Conservation (phyloP, 73 alveolate species). For the Paramecium biaurelia region DNA sequence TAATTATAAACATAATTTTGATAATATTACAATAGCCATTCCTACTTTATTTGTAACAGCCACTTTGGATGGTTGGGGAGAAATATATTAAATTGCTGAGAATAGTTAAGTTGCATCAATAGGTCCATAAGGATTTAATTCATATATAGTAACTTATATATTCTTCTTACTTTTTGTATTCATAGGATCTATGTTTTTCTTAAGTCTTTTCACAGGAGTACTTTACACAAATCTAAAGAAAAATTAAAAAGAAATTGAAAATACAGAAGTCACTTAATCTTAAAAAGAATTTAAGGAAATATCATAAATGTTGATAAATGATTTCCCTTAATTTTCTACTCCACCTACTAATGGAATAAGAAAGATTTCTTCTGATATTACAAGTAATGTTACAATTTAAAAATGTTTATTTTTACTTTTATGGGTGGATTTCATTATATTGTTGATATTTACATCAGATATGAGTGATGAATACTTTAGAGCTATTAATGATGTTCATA, state of each 20-base stretch:
- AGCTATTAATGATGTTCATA: not conserved
- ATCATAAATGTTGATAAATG: not conserved
- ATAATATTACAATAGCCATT: slow-evolving; percentile 5
- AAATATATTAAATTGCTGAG: not conserved
- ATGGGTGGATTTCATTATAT: not conserved
- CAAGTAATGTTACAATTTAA: not conserved
- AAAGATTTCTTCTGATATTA: not conserved
- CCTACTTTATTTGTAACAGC: not conserved
- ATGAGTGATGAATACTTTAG: not conserved
- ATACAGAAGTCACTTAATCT: not conserved
- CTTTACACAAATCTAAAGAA: not conserved
- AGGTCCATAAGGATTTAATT: not conserved
- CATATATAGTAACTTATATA: not conserved
- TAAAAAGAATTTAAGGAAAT: not conserved
- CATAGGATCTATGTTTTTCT: not conserved
- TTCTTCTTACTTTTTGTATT: not conserved
- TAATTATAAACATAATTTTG: slow-evolving; percentile 24
- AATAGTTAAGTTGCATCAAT: not conserved
- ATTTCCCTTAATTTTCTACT: not conserved
- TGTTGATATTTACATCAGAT: not conserved
- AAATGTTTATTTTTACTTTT: not conserved
- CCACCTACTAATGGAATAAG: not conserved
- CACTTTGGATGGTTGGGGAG: slow-evolving; percentile 39
- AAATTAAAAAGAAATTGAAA: not conserved
- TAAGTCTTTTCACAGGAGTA: slow-evolving; percentile 31